phyloP scores from a whole-genome alignment of 805 yeast species.

The Suhomyces sp. region DNA sequence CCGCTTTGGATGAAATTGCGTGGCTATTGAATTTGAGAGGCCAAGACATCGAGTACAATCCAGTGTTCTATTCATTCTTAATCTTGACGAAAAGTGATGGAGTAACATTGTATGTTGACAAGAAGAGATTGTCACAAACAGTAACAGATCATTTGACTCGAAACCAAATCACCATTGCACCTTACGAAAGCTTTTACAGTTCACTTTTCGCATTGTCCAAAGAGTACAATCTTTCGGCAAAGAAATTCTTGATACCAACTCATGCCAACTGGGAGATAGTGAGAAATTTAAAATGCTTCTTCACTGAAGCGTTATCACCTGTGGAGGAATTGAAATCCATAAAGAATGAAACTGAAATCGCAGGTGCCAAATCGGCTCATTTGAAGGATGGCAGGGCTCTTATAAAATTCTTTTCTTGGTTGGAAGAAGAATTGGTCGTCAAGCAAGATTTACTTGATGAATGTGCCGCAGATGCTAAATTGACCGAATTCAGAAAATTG shows the following conservation, averaged over 20 bases:
- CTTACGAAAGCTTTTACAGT: constrained; percentile 47
- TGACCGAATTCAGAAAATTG: constrained; percentile 33
- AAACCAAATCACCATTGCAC: constrained; percentile 30
- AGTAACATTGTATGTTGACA: constrained; percentile 43
- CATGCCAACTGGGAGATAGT: constrained; percentile 41
- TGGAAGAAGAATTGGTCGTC: constrained; percentile 49
- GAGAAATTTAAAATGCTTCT: constrained; percentile 31
- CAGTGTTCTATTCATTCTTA: constrained; percentile 48
- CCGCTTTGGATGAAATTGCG: constrained; percentile 52
- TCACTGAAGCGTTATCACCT: constrained; percentile 32
- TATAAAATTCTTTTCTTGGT: constrained; percentile 54
- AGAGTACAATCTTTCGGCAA: constrained; percentile 27
- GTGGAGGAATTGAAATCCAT: constrained; percentile 51
- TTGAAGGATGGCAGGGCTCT: constrained; percentile 59
- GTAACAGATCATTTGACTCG: constrained; percentile 23
- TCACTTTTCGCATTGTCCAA: constrained; percentile 39
- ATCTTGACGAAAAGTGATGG: constrained; percentile 28
- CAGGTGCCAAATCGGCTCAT: constrained; percentile 52
- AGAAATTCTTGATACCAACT: constrained; percentile 30
- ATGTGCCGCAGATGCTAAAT: constrained; percentile 54
- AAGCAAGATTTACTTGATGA: constrained; percentile 49
- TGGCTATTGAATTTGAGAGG: constrained; percentile 55
- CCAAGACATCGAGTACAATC: constrained; percentile 53
- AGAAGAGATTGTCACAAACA: constrained; percentile 34
- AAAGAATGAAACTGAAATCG: constrained; percentile 48